Evolutionary conservation across 139 green algal genomes (phyloP).

Genomic region (Chlorokybus atmophyticus): DNA sequence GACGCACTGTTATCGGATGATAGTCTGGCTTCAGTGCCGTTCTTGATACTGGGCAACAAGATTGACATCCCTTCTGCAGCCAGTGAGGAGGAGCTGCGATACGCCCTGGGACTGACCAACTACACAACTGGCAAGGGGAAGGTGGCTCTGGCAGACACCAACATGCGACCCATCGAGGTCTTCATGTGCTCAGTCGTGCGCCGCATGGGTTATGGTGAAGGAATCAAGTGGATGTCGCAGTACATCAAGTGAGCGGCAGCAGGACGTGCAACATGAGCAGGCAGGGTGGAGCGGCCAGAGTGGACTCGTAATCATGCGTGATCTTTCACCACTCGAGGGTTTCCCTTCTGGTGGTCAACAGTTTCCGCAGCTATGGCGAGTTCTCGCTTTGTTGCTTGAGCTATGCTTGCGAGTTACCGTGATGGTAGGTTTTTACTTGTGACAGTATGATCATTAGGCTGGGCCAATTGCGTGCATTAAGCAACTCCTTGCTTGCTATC

Average conservation of each 20-base stretch:
- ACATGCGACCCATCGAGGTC: constrained; percentile 85
- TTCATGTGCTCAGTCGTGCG: constrained; percentile 93
- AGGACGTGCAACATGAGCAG: too few relatives aligned
- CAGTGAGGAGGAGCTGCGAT: constrained; percentile 74
- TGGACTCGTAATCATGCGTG: too few relatives aligned
- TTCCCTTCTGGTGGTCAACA: too few relatives aligned
- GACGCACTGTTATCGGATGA: constrained; percentile 86
- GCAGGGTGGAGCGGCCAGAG: too few relatives aligned
- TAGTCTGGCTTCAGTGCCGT: constrained; percentile 68
- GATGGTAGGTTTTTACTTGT: too few relatives aligned
- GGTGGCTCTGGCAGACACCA: constrained; percentile 63
- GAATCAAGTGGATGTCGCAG: constrained; percentile 93
- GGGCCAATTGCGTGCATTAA: too few relatives aligned
- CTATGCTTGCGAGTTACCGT: too few relatives aligned
- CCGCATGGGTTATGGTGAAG: constrained; percentile 76
- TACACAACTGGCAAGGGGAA: constrained; percentile 97
- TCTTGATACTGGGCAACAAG: constrained; percentile 98
- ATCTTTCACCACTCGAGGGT: too few relatives aligned
- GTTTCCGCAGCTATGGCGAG: too few relatives aligned
- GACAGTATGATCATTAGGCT: too few relatives aligned
- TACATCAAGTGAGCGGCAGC: constrained; percentile 63
- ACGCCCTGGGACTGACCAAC: constrained; percentile 75
- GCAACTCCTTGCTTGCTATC: too few relatives aligned
- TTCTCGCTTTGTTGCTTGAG: too few relatives aligned
- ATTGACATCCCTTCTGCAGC: constrained; percentile 84